phyloP scores from a whole-genome alignment of 257 asterid species.

The Solanum etuberosum region DNA sequence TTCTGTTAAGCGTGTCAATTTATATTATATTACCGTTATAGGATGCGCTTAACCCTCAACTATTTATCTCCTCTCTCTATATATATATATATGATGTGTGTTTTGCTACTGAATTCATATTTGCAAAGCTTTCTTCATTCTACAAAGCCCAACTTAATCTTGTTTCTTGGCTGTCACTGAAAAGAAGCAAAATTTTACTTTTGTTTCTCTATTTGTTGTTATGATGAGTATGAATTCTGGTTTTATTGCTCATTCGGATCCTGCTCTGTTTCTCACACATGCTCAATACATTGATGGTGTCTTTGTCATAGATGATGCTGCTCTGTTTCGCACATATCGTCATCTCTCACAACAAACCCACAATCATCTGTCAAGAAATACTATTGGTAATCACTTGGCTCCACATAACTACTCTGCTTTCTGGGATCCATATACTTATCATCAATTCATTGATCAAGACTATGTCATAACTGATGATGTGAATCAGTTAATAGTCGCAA shows the following conservation, averaged over 20 bases:
- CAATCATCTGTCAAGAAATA: not conserved
- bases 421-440: not conserved
- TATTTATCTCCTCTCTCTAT: too few relatives aligned
- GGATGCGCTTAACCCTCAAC: too few relatives aligned
- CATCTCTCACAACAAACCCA: not conserved
- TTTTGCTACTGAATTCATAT: not conserved
- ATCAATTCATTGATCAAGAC: not conserved
- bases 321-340: not conserved
- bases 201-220: not conserved
- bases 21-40: too few relatives aligned
- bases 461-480: not conserved
- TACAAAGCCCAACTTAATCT: not conserved
- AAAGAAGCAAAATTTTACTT: not conserved
- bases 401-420: not conserved
- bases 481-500: not conserved
- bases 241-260: not conserved
- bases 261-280: not conserved
- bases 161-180: not conserved
- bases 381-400: not conserved
- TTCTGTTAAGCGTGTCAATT: too few relatives aligned
- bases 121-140: too few relatives aligned
- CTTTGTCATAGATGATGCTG: not conserved
- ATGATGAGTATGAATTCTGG: not conserved
- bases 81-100: too few relatives aligned
- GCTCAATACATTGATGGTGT: not conserved